These are phyloP conservation scores for Cladosporium sp. DNA, from an alignment of 2,329 filamentous ascomycete genomes.

Conservation along the genomic window DNA sequence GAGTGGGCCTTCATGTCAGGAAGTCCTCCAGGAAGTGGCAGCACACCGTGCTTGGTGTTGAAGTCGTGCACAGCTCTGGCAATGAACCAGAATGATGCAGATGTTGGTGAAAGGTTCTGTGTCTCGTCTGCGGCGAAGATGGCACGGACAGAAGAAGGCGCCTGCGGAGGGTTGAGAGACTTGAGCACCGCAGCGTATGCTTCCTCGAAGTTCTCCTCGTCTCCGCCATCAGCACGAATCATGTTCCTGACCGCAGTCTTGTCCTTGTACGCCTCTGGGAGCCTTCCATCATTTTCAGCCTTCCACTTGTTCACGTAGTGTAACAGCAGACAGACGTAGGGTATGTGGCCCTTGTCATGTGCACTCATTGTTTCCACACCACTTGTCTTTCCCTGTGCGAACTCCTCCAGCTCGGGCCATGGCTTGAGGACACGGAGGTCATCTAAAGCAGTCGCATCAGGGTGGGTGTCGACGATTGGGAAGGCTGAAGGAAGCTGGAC, in stretches of 20 bases:
- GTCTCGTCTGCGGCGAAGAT: slow-evolving; percentile 73
- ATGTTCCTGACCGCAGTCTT: slow-evolving; percentile 78
- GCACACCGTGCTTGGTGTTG: slow-evolving; percentile 66
- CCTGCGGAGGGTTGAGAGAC: slow-evolving; percentile 68
- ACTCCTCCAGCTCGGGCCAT: slow-evolving; percentile 77
- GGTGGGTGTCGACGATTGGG: slow-evolving; percentile 93
- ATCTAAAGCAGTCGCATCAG: slow-evolving; percentile 78
- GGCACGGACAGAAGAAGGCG: slow-evolving; percentile 70
- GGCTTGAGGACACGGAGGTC: slow-evolving; percentile 82
- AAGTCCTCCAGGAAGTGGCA: slow-evolving; percentile 82
- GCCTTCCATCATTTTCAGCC: slow-evolving; percentile 62
- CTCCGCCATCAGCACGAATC: slow-evolving; percentile 70
- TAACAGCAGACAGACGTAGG: slow-evolving; percentile 79
- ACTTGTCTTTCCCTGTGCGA: slow-evolving; percentile 65
- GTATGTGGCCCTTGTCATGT: slow-evolving; percentile 88
- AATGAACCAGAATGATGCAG: slow-evolving; percentile 83
- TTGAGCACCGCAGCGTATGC: slow-evolving; percentile 85
- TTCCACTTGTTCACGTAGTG: slow-evolving; percentile 84
- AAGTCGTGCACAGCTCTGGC: slow-evolving; percentile 77
- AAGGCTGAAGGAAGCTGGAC: slow-evolving; percentile 75
- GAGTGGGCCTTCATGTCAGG: slow-evolving; percentile 99
- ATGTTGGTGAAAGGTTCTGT: slow-evolving; percentile 45
- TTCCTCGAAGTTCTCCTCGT: slow-evolving; percentile 95
- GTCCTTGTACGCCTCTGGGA: slow-evolving; percentile 75
- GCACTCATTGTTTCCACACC: slow-evolving; percentile 64